Evolutionary conservation across 2,329 filamentous ascomycete species (phyloP), one percentile per base, ranked within the genome.

Genomic region (Sclerotinia minor): DNA sequence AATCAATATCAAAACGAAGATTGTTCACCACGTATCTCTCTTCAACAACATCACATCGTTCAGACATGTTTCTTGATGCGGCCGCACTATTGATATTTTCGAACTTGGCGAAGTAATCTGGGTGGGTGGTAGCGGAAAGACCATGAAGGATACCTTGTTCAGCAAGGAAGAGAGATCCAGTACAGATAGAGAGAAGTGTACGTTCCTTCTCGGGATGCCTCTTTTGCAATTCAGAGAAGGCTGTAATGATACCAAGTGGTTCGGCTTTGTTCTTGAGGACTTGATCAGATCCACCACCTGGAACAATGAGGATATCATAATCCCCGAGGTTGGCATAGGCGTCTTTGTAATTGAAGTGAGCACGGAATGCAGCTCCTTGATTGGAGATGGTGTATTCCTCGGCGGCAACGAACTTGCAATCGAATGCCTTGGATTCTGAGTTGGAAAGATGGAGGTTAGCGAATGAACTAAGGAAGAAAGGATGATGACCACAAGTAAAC

Each of bases 11-110:
- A 78, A 94, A 96, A 73, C 92, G 90, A 69, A 93, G 88, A 80
- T 96, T 95, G 84, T 96, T 96, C 78, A 96, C 92, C 26, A 96
- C 92, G 77, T 95, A 96, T 76, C 92, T 86, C 71, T 92, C 89
- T 76, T 95, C 91, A 76, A 94, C 85, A 71, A 95, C 90, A 76
- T 95, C 91, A 74, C 91, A 92, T 76, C 91, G 89, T 81, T 93
- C 89, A 67, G 87, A 85, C 72, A 90, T 82, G 78, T 91, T 87
- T 71, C 87, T 84, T 68, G 87, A 86, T 57, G 90, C 86, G 59
- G 88, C 87, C 72, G 92, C 88, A 78, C 90, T 91, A 83, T 90
- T 93, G 73, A 93, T 80, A 74, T 88, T 93, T 83, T 95, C 92
- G 76, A 96, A 87, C 72, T 87, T 89, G 78, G 91, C 92, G 75